Percentiles rank a stretch among this genome's conserved stretches.
These are phyloP conservation scores for Acanthamoeba quina DNA, from an alignment of 208 protist species.

Conservation along the genomic window DNA sequence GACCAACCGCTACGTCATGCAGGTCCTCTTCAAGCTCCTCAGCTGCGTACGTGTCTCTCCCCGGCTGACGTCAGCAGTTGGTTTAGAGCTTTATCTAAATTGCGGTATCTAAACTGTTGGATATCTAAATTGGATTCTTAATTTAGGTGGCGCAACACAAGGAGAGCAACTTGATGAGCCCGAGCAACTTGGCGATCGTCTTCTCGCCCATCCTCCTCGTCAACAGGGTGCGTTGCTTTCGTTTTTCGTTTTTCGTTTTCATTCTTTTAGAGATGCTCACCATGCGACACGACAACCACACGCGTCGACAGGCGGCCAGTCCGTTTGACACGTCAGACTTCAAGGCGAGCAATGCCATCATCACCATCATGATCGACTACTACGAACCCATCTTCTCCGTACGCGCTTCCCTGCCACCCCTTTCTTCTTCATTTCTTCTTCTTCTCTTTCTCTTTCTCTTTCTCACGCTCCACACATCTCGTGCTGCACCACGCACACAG, in stretches of 20 bases:
- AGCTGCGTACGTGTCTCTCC: too few relatives aligned
- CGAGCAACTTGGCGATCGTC: conserved; percentile 63
- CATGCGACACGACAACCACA: too few relatives aligned
- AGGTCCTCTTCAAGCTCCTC: conserved; percentile 70
- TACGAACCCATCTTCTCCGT: conserved; percentile 28
- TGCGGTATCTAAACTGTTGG: too few relatives aligned
- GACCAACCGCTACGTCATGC: conserved; percentile 57
- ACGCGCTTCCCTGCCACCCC: background rate
- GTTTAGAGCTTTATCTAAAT: too few relatives aligned
- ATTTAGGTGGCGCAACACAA: conserved; percentile 38
- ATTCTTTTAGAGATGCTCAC: too few relatives aligned
- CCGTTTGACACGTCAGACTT: conserved; percentile 49
- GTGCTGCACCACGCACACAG: background rate
- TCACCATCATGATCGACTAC: conserved; percentile 53
- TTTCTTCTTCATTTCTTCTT: too few relatives aligned
- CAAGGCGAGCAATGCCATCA: conserved; percentile 36
- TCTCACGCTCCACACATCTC: too few relatives aligned
- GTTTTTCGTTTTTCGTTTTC: too few relatives aligned
- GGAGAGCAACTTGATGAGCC: conserved; percentile 42
- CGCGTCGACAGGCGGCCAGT: background rate
- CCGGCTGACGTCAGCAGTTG: too few relatives aligned
- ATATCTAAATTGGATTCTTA: background rate
- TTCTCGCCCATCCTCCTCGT: conserved; percentile 43
- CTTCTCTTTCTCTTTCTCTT: too few relatives aligned
- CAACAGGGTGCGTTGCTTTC: background rate